Base-by-base conservation (phyloP, 1,139 yeast genomes). In the Arxiozyma heterogenica region DNA sequence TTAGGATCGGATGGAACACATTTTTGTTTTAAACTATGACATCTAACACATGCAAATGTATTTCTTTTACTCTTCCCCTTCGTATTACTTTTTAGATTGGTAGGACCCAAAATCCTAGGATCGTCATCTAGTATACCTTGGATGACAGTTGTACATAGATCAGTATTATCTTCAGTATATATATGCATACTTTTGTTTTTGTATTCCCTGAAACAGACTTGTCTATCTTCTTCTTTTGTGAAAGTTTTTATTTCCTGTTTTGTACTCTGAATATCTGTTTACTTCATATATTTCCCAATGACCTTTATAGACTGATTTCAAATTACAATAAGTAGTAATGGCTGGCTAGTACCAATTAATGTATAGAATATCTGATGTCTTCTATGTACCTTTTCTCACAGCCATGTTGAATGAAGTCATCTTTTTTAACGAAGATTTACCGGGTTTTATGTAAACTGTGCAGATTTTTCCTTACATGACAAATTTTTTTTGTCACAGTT, bases 1-100 rank as follows among this genome's bases (percentile, higher is more conserved):
- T 71, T 68, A 57, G 78, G 75, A 64, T 86, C 85, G 1, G 84
- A 75, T 0, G 95, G 94, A 15, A 85, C 82, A 67, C 96, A 89
- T 60, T 84, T 83, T 41, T 88, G 95, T 64, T 89, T 89, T 51
- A 88, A 74, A 0, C 86, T 68, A 63, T 89, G 95, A 66, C 96
- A 89, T 53, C 84, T 78, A 54, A 83, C 84, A 68, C 96, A 89
- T 0, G 96, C 96, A 52, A 78, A 78, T 1, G 81, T 63, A 53
- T 64, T 65, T 51, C 70, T 58, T 54, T 65, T 64, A 44, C 56
- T 49, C 45, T 59, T 63, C 18, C 67, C 67, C 43, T 56, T 57
- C 20, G 54, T 55, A 18, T 49, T 55, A 1, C 56, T 53, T 49
- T 64, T 66, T 51, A 65, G 53, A 25, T 59, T 58, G 17, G 61